phyloP scores from a whole-genome alignment of 164 flowering plant genomes.

The Aristolochia fimbriata region DNA sequence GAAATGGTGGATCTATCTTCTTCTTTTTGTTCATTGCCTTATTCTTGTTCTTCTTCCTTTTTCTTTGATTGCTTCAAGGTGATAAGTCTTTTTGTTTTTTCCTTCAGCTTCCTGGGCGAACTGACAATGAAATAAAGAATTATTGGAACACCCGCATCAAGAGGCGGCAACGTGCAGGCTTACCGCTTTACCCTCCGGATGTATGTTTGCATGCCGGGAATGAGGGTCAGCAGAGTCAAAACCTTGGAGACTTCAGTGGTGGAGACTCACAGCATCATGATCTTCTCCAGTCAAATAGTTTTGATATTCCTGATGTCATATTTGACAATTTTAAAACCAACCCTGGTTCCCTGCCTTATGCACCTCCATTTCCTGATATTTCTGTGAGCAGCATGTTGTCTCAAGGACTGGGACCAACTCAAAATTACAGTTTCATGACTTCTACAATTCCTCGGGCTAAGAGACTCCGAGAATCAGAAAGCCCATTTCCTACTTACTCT shows the following conservation, averaged over 20 bases:
- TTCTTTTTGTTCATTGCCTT: too few relatives aligned
- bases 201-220: conserved; percentile 37
- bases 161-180: conserved; percentile 83
- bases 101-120: conserved; percentile 90
- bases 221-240: conserved; percentile 34
- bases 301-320: conserved; percentile 46
- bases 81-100: not conserved
- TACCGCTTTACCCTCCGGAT: conserved; percentile 84
- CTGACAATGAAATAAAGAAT: conserved; percentile 97
- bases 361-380: conserved; percentile 35
- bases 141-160: conserved; percentile 96
- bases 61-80: too few relatives aligned
- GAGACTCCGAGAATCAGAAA: conserved; percentile 41
- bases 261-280: conserved; percentile 29
- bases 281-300: conserved; percentile 27
- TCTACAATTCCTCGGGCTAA: conserved; percentile 33
- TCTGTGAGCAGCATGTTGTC: conserved; percentile 30
- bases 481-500: conserved; percentile 23
- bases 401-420: conserved; percentile 37
- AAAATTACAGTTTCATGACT: conserved; percentile 23
- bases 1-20: too few relatives aligned
- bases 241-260: conserved; percentile 16
- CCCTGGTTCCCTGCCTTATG: conserved; percentile 28
- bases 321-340: conserved; percentile 41
- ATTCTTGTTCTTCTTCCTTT: too few relatives aligned